Conservation (phyloP, 768 basidiomycete genomes). For the Auriscalpium microsporum region DNA sequence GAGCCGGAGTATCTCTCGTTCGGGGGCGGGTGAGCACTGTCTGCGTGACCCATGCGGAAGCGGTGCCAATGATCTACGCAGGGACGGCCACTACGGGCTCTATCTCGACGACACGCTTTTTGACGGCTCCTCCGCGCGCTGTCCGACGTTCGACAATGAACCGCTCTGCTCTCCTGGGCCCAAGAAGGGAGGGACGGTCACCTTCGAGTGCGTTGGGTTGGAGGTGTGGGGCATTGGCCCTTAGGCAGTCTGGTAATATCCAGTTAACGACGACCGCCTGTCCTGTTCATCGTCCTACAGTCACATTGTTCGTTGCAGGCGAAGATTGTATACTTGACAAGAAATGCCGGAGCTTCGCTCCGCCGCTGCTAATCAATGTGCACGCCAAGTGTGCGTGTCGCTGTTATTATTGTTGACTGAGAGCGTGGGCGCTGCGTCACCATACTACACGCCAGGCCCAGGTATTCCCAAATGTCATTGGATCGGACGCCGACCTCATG, state of each 20-base stretch:
- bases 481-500: no score
- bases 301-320: no score
- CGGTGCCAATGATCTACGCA: conserved; percentile 20
- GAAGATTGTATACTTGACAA: no score
- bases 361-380: no score
- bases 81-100: conserved; percentile 83
- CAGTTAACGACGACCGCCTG: no score
- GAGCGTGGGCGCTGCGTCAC: no score
- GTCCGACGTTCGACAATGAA: conserved; percentile 84
- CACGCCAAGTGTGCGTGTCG: no score
- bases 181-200: conserved; percentile 35
- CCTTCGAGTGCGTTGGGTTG: conserved; percentile 87
- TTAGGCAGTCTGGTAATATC: neutral
- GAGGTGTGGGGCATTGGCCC: conserved; percentile 81
- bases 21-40: conserved; percentile 71
- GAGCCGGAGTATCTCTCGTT: conserved; percentile 76
- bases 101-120: conserved; percentile 78
- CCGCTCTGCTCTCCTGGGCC: conserved; percentile 53
- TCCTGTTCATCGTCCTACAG: no score
- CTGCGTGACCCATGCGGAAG: neutral
- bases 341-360: no score
- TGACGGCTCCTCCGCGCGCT: conserved; percentile 76
- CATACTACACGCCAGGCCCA: no score
- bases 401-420: no score
- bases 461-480: no score